Evolutionary conservation across 2,329 filamentous ascomycete species (phyloP).

Genomic region (Alternaria dauci): DNA sequence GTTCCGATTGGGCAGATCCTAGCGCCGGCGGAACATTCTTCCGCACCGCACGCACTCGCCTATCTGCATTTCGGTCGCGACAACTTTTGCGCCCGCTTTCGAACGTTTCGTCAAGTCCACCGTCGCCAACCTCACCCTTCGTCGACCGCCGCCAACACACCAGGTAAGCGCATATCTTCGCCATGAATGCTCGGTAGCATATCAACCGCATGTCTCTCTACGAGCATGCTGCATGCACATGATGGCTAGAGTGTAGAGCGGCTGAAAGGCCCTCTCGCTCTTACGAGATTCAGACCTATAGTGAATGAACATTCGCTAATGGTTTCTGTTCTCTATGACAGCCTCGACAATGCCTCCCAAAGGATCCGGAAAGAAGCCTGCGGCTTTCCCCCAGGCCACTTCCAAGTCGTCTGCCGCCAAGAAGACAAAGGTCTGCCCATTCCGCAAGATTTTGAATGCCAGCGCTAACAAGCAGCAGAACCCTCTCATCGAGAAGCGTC

Average conservation of each 20-base stretch:
- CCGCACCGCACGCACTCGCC: slow-evolving; percentile 28
- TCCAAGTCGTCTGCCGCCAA: slow-evolving; percentile 79
- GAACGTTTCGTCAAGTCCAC: slow-evolving; percentile 23
- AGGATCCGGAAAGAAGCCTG: slow-evolving; percentile 91
- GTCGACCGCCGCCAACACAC: slow-evolving; percentile 47
- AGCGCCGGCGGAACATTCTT: slow-evolving; percentile 25
- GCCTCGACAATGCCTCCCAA: slow-evolving; percentile 78
- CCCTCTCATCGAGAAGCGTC: slow-evolving; percentile 98
- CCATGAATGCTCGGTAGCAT: slow-evolving; percentile 43
- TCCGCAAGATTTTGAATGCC: slow-evolving; percentile 9
- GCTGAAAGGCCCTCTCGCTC: slow-evolving; percentile 49
- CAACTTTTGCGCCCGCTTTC: slow-evolving; percentile 23
- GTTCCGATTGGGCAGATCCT: slow-evolving; percentile 24
- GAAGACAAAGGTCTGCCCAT: slow-evolving; percentile 86
- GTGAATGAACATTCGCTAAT: slow-evolving; percentile 81
- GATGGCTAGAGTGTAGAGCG: slow-evolving; percentile 51
- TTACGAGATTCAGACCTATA: slow-evolving; percentile 57
- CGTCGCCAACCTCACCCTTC: slow-evolving; percentile 42
- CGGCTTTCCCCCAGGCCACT: slow-evolving; percentile 66
- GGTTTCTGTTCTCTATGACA: slow-evolving; percentile 99
- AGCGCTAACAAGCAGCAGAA: slow-evolving; percentile 68
- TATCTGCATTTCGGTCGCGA: slow-evolving; percentile 28
- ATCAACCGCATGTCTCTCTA: slow-evolving; percentile 43
- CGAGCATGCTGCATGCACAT: slow-evolving; percentile 43
- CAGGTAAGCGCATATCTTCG: slow-evolving; percentile 49